Evolutionary conservation across 2,329 filamentous ascomycete species (phyloP).

Genomic region (Bipolaris zeicola): DNA sequence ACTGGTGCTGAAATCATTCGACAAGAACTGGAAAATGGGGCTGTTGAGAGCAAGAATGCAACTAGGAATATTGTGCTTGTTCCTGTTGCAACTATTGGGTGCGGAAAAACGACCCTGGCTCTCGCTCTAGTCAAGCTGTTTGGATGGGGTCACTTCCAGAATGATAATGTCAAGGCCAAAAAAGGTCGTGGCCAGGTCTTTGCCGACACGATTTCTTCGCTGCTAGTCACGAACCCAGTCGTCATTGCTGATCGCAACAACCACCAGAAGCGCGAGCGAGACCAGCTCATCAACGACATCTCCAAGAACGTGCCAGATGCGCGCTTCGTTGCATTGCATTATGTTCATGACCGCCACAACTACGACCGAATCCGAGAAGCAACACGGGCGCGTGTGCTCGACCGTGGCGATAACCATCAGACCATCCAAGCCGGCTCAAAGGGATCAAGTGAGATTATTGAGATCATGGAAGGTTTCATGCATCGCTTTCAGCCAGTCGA

Average conservation of each 20-base stretch:
- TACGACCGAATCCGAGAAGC: constrained; percentile 74
- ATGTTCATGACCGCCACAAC: constrained; percentile 72
- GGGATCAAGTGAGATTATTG: constrained; percentile 73
- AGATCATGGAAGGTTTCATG: constrained; percentile 95
- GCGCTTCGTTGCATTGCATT: constrained; percentile 84
- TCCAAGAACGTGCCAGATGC: constrained; percentile 64
- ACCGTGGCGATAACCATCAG: constrained; percentile 94
- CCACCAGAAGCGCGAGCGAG: constrained; percentile 82
- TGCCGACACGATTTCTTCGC: constrained; percentile 69
- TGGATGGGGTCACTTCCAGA: constrained; percentile 90
- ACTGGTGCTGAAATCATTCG: constrained; percentile 89
- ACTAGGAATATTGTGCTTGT: constrained; percentile 77
- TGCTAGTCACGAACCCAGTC: constrained; percentile 68
- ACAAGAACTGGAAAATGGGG: constrained; percentile 65
- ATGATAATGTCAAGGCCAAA: constrained; percentile 89
- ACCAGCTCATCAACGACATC: constrained; percentile 84
- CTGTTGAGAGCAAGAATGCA: constrained; percentile 60
- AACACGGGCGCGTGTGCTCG: constrained; percentile 78
- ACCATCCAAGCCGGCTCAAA: constrained; percentile 88
- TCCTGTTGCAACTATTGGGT: constrained; percentile 91
- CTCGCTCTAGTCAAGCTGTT: constrained; percentile 82
- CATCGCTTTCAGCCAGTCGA: constrained; percentile 81
- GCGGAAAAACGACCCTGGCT: constrained; percentile 93
- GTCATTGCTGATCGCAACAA: constrained; percentile 96
- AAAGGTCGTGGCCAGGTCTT: constrained; percentile 77